Base-by-base conservation (phyloP, 345 rosid genomes). In the Gynandropsis gynandra region DNA sequence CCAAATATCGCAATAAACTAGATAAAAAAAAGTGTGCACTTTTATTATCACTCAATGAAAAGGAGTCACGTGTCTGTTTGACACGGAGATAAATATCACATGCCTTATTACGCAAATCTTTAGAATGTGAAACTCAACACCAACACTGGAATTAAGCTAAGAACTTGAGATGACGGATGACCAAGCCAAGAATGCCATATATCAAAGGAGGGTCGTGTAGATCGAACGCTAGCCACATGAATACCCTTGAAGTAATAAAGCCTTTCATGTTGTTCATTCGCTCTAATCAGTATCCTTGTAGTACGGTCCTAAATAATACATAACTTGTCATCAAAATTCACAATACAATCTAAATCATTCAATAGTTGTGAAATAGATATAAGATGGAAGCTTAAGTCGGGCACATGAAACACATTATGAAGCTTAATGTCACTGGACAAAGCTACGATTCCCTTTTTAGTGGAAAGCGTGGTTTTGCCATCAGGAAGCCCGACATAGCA, bases 241-340 rank as follows among this genome's bases (percentile, higher is more conserved):
- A 42, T 36, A 4, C 14, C 16, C 0, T 34, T 0, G 0, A 50
- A 42, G 4, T 8, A 40, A n/a, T 61, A 60, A 0, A 61, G 9
- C 1, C 50, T 54, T 1, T 73, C 7, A 0, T 11, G 0, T 0
- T 10, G 24, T 8, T 61, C 59, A 40, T 57, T 42, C 8, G 0
- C 63, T 4, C 69, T 61, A 67, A 44, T 67, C 43, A 60, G 20
- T 1, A 0, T 62, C 67, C 34, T 74, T 14, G 36, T 52, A 41
- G 38, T 12, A 10, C 37, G 52, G 54, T 74, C 72, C 36, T 65
- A 50, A 19, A 62, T 16, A 0, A 62, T 48, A 58, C 52, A 61
- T 0, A 42, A 12, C 7, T 15, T 53, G 0, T 31, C 14, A 58
- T 56, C 47, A 2, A 67, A 19, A 4, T 13, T 16, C 7, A 67